Base-by-base conservation (phyloP, 1,284 basidiomycete genomes). In the Trichosporon faecale region DNA sequence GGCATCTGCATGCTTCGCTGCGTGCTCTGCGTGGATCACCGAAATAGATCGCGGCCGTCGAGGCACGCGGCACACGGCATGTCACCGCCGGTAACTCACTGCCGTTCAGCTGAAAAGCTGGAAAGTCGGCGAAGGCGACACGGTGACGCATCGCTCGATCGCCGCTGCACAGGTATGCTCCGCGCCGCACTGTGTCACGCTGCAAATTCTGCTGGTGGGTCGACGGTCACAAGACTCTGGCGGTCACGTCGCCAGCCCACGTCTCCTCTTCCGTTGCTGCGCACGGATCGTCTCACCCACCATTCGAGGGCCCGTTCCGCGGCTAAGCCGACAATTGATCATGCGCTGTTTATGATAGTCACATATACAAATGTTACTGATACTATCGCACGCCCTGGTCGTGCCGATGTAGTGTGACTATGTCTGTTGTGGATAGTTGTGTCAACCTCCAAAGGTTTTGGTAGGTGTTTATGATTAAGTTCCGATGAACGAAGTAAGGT, bases 341-440 rank as follows among this genome's bases (percentile, higher is more conserved):
- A 11, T 52, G 49, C 49, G 49, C 49, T 52, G 49, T 25, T 25
- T 52, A 52, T 23, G 23, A 25, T 52, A 25, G 49, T 52, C 49
- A 52, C 49, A 52, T 52, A 52, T 52, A 52, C 49, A 52, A 21
- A 25, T 52, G 49, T 52, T 60, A 60, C 55, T 29, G 27, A 31
- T 18, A 31, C 55, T 60, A 31, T 60, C 55, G 55, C 7, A 60
- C 55, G 55, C 55, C 27, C n/a, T 31, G 25, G 25, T 18, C n/a
- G 55, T 60, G 16, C 27, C 55, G 55, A 31, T 27, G 27, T 29
- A 57, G 55, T 57, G n/a, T 27, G 25, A 60, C 55, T 29, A 60
- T 21, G 55, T 31, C 27, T 57, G 3, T 46, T 46, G 44, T 21
- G n/a, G 52, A 55, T 49, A 23, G 49, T 18, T 31, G 55, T 21